phyloP scores from a whole-genome alignment of 2,329 filamentous ascomycete species.

The Anisogramma anomala region DNA sequence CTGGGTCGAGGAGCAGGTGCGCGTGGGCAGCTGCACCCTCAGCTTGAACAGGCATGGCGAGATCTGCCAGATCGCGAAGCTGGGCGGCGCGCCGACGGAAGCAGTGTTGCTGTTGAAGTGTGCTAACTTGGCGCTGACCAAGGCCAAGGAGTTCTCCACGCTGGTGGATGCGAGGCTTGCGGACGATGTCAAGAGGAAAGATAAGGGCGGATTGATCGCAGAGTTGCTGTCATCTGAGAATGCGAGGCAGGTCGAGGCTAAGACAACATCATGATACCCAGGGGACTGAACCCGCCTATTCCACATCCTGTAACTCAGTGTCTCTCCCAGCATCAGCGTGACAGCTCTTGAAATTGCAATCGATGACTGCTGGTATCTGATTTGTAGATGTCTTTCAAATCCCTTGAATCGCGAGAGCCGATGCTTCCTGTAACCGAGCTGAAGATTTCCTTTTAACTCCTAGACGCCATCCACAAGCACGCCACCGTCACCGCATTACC shows the following conservation, averaged over 20 bases:
- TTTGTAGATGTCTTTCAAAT: neutral
- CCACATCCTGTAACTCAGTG: constrained; percentile 9
- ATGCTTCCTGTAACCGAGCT: neutral
- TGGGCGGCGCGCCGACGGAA: constrained; percentile 73
- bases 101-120: constrained; percentile 68
- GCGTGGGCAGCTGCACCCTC: constrained; percentile 63
- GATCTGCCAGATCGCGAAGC: constrained; percentile 82
- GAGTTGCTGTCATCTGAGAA: constrained; percentile 73
- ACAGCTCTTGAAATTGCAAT: neutral
- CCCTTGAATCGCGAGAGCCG: neutral
- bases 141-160: constrained; percentile 68
- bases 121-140: constrained; percentile 60
- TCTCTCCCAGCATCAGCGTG: too few species aligned
- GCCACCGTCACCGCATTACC: constrained; percentile 62
- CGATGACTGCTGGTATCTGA: neutral
- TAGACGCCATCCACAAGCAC: constrained; percentile 2
- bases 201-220: constrained; percentile 67
- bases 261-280: constrained; percentile 27
- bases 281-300: constrained; percentile 7
- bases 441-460: neutral
- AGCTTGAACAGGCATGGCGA: constrained; percentile 84
- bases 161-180: constrained; percentile 62
- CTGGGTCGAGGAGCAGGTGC: constrained; percentile 63
- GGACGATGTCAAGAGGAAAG: constrained; percentile 65
- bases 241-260: constrained; percentile 43